Evolutionary conservation across 2,329 filamentous ascomycete species (phyloP).

Genomic region (Albifimbria verrucaria): DNA sequence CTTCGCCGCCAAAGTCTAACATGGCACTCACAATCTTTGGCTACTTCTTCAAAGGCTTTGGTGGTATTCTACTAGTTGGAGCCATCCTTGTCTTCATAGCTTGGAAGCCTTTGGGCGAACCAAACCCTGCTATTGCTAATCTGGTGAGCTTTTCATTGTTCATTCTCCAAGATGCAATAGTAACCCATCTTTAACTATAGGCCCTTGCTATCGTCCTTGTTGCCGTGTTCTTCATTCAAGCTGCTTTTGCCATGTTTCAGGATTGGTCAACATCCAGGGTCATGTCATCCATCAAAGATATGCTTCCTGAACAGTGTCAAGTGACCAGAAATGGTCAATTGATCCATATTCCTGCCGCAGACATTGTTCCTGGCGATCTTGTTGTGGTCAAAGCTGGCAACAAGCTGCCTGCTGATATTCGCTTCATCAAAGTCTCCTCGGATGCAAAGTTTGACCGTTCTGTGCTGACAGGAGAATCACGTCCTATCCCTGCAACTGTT

Average conservation of each 20-base stretch:
- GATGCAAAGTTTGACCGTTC: conserved; percentile 72
- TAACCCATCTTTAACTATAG: conserved; percentile 6
- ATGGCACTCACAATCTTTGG: conserved; percentile 55
- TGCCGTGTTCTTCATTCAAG: conserved; percentile 67
- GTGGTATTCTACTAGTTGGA: conserved; percentile 65
- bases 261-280: conserved; percentile 75
- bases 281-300: conserved; percentile 75
- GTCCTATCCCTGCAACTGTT: conserved; percentile 59
- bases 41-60: conserved; percentile 78
- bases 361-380: conserved; percentile 71
- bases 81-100: conserved; percentile 71
- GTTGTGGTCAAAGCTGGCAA: conserved; percentile 67
- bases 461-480: conserved; percentile 67
- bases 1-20: conserved; percentile 62
- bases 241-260: conserved; percentile 66
- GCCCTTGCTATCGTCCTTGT: conserved; percentile 71
- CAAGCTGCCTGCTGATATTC: conserved; percentile 70
- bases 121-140: conserved; percentile 63
- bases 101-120: conserved; percentile 71
- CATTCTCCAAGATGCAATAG: neutral
- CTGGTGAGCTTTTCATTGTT: conserved; percentile 28
- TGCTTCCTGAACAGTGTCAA: conserved; percentile 72
- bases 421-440: conserved; percentile 64
- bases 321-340: conserved; percentile 58
- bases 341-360: conserved; percentile 45